phyloP scores from a whole-genome alignment of 331 rosid genomes.

The Malus hybrid region DNA sequence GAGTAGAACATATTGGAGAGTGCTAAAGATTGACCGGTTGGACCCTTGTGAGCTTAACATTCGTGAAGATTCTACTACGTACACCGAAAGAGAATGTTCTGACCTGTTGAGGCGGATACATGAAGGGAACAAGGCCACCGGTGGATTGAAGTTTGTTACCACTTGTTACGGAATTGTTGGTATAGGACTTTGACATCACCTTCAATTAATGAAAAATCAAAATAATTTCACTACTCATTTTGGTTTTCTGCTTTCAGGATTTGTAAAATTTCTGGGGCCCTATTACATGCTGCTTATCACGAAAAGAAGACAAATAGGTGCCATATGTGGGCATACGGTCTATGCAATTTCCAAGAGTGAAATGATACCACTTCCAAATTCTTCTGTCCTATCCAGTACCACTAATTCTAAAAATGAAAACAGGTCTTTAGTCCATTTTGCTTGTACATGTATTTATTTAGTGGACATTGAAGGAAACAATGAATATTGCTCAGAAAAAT shows the following conservation, averaged over 20 bases:
- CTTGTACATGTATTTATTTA: not conserved
- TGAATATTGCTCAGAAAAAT: not conserved
- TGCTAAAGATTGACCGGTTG: conserved; percentile 38
- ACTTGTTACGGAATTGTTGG: conserved; percentile 48
- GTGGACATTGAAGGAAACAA: not conserved
- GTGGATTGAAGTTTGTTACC: conserved; percentile 42
- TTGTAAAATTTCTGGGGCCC: conserved; percentile 42
- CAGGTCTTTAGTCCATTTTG: conserved; percentile 28
- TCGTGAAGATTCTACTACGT: conserved; percentile 39
- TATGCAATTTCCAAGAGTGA: conserved; percentile 46
- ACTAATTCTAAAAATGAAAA: conserved; percentile 26
- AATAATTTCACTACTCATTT: not conserved
- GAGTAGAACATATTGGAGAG: conserved; percentile 41
- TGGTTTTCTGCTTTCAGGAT: conserved; percentile 19
- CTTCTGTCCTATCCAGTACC: conserved; percentile 19
- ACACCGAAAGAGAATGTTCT: conserved; percentile 38
- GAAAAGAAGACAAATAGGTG: conserved; percentile 40
- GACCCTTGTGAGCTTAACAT: conserved; percentile 37
- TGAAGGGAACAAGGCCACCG: conserved; percentile 45
- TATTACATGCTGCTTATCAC: conserved; percentile 51
- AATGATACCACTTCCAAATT: conserved; percentile 32
- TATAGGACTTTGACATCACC: conserved; percentile 4
- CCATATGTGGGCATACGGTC: conserved; percentile 32
- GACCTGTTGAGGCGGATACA: conserved; percentile 40
- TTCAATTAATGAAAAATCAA: not conserved